Evolutionary conservation across 177 flowering plant genomes (phyloP), one percentile per base, ranked within the genome.

Genomic region (Tripterygium wilfordii): DNA sequence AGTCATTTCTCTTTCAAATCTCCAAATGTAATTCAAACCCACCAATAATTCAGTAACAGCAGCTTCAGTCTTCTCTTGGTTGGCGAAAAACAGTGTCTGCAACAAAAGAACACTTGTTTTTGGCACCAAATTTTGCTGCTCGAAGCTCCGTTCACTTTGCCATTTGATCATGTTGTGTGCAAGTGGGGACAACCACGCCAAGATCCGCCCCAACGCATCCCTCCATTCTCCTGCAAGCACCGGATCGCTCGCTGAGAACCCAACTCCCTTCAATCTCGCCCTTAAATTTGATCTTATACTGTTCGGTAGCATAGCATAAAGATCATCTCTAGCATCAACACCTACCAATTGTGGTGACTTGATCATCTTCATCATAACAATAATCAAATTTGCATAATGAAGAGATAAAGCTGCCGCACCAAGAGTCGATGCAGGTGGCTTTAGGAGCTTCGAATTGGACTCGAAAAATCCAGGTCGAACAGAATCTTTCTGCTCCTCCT

Each of bases 81-180:
- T 78, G 0, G 98, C 98, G 31, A 92, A 92, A 33, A 49, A 69
- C 1, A 92, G 58, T 0, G 98, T 92, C 51, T 92, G 96, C 20
- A 92, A 47, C 3, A 92, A 65, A 44, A 88, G 63, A 9, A 88
- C 89, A 42, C 70, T 79, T 0, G 79, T 76, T 41, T 69, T 77
- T 0, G 72, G 71, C 46, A 53, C 74, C 68, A 75, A 44, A 36
- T 69, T 77, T 44, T 82, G 88, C 55, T 84, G 90, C 74, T 92
- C 98, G 13, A 92, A 78, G 77, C 95, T 92, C 57, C 98, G 70
- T 42, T 92, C 98, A 36, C 74, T 80, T 47, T 92, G 98, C 98
- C 96, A 88, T 49, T 72, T 85, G 21, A 88, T 86, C 95, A 82
- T 91, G 43, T 85, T 85, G 30, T 85, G 96, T 0, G 96, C 95